Evolutionary conservation across 768 basidiomycete genomes (phyloP).

Genomic region (Megacollybia marginata): DNA sequence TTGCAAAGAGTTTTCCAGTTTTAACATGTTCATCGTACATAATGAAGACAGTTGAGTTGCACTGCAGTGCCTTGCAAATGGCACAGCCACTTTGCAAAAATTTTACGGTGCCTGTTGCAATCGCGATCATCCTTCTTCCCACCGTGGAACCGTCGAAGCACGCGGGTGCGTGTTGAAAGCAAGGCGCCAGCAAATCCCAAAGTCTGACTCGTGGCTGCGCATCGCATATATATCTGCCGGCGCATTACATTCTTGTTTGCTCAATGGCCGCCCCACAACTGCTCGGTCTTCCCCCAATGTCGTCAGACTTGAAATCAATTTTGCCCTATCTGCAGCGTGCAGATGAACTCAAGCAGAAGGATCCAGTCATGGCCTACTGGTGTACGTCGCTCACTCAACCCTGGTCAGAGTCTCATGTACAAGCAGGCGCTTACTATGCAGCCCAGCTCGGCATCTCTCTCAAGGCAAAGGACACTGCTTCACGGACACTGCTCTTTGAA

Average conservation of each 20-base stretch:
- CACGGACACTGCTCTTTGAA: constrained; percentile 61
- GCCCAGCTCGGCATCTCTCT: constrained; percentile 79
- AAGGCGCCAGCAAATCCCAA: neutral
- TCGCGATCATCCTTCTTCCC: too few species aligned
- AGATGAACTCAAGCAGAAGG: constrained; percentile 73
- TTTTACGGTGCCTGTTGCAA: too few species aligned
- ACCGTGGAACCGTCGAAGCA: neutral
- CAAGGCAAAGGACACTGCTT: constrained; percentile 56
- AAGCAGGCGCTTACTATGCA: constrained; percentile 81
- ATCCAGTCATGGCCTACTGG: constrained; percentile 93
- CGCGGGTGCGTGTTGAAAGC: neutral
- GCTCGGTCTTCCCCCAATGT: constrained; percentile 54
- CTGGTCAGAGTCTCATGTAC: constrained; percentile 2
- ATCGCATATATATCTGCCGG: neutral
- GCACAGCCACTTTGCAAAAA: too few species aligned
- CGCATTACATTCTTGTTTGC: neutral
- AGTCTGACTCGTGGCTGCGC: neutral
- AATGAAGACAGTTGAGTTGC: too few species aligned
- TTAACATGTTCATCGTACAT: too few species aligned
- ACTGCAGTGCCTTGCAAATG: too few species aligned
- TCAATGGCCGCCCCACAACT: constrained; percentile 24
- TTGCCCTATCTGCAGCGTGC: constrained; percentile 84
- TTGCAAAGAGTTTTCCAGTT: too few species aligned
- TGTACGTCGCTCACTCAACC: constrained; percentile 48
- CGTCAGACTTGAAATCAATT: constrained; percentile 57